Base-by-base conservation (phyloP, 768 basidiomycete species). In the Pholiota conissans region DNA sequence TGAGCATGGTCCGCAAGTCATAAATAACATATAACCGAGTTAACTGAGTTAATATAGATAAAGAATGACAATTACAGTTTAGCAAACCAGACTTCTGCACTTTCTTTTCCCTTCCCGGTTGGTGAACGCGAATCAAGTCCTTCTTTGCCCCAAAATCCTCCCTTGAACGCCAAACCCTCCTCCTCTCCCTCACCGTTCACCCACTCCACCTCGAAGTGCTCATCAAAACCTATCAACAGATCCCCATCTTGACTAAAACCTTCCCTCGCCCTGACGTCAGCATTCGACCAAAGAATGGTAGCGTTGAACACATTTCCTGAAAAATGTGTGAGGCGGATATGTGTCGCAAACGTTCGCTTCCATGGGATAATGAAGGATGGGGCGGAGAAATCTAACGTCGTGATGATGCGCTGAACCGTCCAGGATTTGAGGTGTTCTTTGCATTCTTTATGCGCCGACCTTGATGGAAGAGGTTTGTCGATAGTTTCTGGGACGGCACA, bases 121-220 rank as follows among this genome's bases (percentile, higher is more conserved):
- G 74, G 73, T 2, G 64, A 63, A 11, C 56, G 56, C 20, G 72
- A 69, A 49, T 73, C 73, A 0, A 56, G 59, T 0, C 74, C 76
- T 47, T 73, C 72, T 63, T 67, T 74, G 0, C 76, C 76, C 76
- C 74, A 77, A 61, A 79, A 73, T 2, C 69, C 68, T 2, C 75
- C 74, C 53, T 67, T 72, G 49, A 79, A 75, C 24, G 75, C 73
- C 50, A 75, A 61, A 0, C 77, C 76, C 51, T 73, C 71, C n/a
- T 66, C 65, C 9, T 58, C 58, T 14, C 67, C 65, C 2, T 62
- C 61, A 8, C 56, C 65, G 20, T 63, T 66, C 14, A 78, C 73
- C 76, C 75, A 78, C 49, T 78, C 77, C 9, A 71, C 74, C 29
- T 71, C 72, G 54, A 69, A 78, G 39, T 63, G 61, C 32, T 74